Percentiles rank a stretch among this genome's conserved stretches.
These are phyloP conservation scores for Lactarius sp. DNA, from an alignment of 768 basidiomycete species.

Conservation along the genomic window DNA sequence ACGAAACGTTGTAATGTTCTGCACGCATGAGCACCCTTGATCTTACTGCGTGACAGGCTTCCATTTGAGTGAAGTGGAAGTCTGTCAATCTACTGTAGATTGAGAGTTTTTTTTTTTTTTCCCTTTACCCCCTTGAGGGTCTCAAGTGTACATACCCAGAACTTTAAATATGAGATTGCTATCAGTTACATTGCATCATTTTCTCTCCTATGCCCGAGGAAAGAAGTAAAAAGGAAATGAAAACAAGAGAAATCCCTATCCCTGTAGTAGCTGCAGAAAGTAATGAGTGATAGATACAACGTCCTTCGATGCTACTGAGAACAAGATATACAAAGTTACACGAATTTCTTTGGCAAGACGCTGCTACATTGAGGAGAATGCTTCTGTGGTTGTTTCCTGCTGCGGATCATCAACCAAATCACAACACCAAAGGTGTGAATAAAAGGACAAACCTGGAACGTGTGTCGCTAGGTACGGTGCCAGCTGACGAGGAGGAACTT, in stretches of 20 bases:
- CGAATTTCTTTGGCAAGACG: constrained; percentile 12
- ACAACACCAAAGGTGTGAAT: not conserved
- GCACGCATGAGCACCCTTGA: not conserved
- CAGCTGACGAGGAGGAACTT: not conserved
- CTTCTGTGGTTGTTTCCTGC: constrained; percentile 4
- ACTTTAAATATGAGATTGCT: constrained; percentile 15
- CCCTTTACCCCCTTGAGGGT: no score
- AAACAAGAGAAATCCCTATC: constrained; percentile 4
- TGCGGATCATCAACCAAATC: not conserved
- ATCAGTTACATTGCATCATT: constrained; percentile 19
- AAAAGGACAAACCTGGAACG: constrained; percentile 15
- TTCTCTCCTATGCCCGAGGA: not conserved
- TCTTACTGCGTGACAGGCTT: not conserved
- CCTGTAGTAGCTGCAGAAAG: constrained; percentile 4
- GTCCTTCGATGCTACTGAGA: constrained; percentile 13
- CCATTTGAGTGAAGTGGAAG: not conserved
- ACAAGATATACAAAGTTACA: constrained; percentile 15
- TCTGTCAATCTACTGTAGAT: no score
- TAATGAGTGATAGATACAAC: constrained; percentile 21
- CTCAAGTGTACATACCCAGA: not conserved
- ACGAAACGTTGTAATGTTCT: no score
- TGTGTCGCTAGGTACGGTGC: not conserved
- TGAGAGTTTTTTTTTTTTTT: no score
- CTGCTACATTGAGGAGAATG: constrained; percentile 14
- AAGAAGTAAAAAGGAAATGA: not conserved